Conservation (phyloP, 2,329 filamentous ascomycete genomes). For the Akanthomyces dipterigenus region DNA sequence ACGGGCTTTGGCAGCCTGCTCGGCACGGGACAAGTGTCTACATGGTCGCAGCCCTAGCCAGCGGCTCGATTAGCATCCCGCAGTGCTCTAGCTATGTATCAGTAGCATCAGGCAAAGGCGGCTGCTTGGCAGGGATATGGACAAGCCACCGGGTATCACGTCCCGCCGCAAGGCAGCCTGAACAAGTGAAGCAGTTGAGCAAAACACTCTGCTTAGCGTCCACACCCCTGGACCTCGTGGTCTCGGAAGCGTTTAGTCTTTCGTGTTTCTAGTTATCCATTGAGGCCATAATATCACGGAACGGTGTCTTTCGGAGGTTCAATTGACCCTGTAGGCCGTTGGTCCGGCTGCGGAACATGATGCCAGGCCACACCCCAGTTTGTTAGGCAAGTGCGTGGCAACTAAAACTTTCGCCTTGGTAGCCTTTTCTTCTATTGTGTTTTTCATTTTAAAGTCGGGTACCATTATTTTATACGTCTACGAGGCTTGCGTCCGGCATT, state of each 20-base stretch:
- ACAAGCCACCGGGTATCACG: background rate
- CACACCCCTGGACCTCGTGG: no score
- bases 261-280: no score
- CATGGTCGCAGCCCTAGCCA: background rate
- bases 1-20: background rate
- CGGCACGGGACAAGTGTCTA: background rate
- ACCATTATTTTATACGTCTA: background rate
- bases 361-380: background rate
- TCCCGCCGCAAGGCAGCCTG: background rate
- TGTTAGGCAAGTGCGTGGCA: background rate
- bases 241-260: no score
- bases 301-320: no score
- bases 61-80: background rate
- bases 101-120: background rate
- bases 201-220: background rate
- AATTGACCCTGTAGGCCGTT: background rate
- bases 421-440: background rate
- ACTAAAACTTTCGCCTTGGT: no score
- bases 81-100: background rate
- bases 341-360: background rate
- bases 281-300: no score
- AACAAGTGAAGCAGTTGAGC: background rate
- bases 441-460: background rate
- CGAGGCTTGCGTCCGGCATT: background rate
- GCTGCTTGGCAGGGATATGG: background rate